Evolutionary conservation across 2,329 filamentous ascomycete species (phyloP).

Genomic region (Mycosphaerella sp.): DNA sequence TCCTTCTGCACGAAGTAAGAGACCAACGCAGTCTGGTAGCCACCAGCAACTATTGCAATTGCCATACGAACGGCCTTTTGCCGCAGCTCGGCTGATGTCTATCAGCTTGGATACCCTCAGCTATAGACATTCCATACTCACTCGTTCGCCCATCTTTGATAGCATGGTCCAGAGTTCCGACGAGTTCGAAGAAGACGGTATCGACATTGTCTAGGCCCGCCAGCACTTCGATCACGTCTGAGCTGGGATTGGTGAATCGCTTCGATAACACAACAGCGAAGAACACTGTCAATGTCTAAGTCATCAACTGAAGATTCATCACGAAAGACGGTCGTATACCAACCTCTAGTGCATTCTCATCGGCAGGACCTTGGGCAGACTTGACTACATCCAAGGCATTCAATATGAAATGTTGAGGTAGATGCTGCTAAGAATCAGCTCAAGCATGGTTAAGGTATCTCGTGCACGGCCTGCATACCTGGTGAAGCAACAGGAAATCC

Average conservation of each 20-base stretch:
- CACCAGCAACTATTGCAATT: constrained; percentile 80
- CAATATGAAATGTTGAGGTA: constrained; percentile 71
- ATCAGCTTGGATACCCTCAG: constrained; percentile 3
- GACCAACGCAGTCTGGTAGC: constrained; percentile 87
- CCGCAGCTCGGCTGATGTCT: constrained; percentile 59
- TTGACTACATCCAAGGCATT: constrained; percentile 66
- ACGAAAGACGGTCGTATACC: constrained; percentile 29
- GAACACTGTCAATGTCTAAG: constrained; percentile 82
- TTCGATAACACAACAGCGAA: constrained; percentile 76
- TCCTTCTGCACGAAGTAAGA: constrained; percentile 95
- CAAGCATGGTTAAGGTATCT: background rate
- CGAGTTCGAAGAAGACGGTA: constrained; percentile 79
- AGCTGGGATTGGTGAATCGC: constrained; percentile 89
- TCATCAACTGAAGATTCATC: constrained; percentile 38
- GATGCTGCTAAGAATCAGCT: constrained; percentile 39
- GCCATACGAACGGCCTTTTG: constrained; percentile 75
- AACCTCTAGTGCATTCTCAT: constrained; percentile 82
- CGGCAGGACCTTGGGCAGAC: constrained; percentile 53
- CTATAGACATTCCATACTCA: constrained; percentile 40
- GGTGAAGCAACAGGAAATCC: constrained; percentile 68
- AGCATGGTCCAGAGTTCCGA: constrained; percentile 71
- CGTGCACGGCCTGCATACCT: constrained; percentile 43
- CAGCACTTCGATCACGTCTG: constrained; percentile 85
- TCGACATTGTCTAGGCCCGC: constrained; percentile 88
- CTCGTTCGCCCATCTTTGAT: constrained; percentile 69